A percentile compares a stretch with the other conserved stretches of the same genome.
These are phyloP conservation scores for Nemania abortiva DNA, from an alignment of 2,329 filamentous ascomycete species.

Conservation along the genomic window DNA sequence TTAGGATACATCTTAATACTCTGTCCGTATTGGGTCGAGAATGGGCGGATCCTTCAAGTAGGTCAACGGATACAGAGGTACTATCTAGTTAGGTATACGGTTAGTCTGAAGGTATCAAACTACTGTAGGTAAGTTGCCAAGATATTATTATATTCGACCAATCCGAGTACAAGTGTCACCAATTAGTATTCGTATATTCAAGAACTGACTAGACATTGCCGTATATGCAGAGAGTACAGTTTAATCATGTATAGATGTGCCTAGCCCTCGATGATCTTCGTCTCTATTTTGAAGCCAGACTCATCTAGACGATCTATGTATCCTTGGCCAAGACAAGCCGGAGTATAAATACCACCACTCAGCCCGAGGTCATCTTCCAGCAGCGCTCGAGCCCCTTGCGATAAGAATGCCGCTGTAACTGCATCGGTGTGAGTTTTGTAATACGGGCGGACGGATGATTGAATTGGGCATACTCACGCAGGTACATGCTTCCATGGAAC, in stretches of 20 bases:
- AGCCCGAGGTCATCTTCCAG: constrained; percentile 72
- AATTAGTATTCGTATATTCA: background rate
- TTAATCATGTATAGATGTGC: background rate
- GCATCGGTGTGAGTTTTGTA: constrained; percentile 33
- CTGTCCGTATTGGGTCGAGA: too few relatives aligned
- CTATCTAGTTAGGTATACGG: too few relatives aligned
- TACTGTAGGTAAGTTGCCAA: background rate
- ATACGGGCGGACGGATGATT: background rate
- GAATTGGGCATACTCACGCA: constrained; percentile 59
- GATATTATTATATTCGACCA: background rate
- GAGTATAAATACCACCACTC: constrained; percentile 77
- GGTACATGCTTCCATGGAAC: constrained; percentile 73
- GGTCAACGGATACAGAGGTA: too few relatives aligned
- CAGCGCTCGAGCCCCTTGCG: constrained; percentile 74
- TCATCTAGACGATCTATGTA: constrained; percentile 73
- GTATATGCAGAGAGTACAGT: background rate
- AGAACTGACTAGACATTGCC: background rate
- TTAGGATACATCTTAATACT: too few relatives aligned
- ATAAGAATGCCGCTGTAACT: constrained; percentile 75
- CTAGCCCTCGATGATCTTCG: constrained; percentile 56
- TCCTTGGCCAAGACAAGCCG: constrained; percentile 75
- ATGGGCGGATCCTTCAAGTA: too few relatives aligned
- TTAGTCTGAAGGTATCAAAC: background rate
- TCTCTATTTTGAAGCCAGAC: constrained; percentile 73
- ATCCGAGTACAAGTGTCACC: background rate